phyloP scores from a whole-genome alignment of 2,329 filamentous ascomycete genomes.

The Botrytis fragariae region DNA sequence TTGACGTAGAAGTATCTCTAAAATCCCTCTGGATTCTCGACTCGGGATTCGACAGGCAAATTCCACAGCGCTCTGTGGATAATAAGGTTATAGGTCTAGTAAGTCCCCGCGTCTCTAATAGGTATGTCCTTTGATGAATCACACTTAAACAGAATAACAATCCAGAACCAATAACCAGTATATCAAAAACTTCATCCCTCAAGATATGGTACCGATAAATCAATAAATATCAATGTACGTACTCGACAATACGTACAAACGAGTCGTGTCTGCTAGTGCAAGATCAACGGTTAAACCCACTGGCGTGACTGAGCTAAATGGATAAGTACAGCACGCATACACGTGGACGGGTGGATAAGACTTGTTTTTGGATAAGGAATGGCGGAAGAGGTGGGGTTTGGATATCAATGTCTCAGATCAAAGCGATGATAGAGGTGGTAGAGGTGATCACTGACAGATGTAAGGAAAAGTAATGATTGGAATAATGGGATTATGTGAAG shows the following conservation, averaged over 20 bases:
- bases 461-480: background rate
- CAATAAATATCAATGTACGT: background rate
- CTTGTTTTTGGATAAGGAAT: constrained; percentile 3
- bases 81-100: background rate
- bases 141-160: background rate
- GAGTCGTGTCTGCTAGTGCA: background rate
- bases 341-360: constrained; percentile 11
- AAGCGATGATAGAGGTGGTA: background rate
- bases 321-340: constrained; percentile 4
- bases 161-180: background rate
- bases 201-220: background rate
- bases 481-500: background rate
- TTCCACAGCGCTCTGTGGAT: background rate
- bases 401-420: constrained; percentile 3
- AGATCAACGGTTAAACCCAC: background rate
- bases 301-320: constrained; percentile 1
- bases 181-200: background rate
- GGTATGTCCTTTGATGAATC: background rate
- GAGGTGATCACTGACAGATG: background rate
- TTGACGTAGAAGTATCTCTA: background rate
- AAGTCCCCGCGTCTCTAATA: background rate
- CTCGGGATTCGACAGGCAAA: background rate
- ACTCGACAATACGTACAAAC: background rate
- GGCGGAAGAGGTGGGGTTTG: background rate
- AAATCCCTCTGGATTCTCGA: background rate